Evolutionary conservation across 2,329 filamentous ascomycete genomes (phyloP), one percentile per base, ranked within the genome.

Genomic region (Colletotrichum melonis): DNA sequence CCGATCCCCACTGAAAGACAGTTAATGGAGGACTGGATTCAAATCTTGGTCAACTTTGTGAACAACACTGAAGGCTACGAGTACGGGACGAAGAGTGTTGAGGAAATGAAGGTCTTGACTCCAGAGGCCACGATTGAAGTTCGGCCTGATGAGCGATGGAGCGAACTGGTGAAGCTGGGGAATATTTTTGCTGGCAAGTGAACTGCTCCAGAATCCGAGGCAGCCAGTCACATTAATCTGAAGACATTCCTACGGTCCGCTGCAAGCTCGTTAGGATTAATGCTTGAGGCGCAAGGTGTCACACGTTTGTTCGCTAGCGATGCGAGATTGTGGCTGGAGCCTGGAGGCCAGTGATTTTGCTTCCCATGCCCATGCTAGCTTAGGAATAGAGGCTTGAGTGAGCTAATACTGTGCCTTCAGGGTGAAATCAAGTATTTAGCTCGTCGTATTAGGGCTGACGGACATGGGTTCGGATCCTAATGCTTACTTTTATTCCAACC

Each of bases 21-120:
- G 1, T 67, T 85, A 35, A 83, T 85, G 83, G 72, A 81, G 12
- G 77, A 80, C 14, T 85, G 83, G 83, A 81, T 85, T 5, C 38
- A 76, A 2, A 80, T 81, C 14, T 70, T 86, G 1, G 78, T 81
- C 5, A 81, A 82, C 0, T 84, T 86, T 63, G 82, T 85, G 1
- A 79, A 81, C 12, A 75, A 79, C 9, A 76, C 81, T 24, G 54
- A 75, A 2, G 73, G 54, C 0, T 82, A 80, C 56, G 67, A 75
- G 1, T 82, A 82, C 63, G 83, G 83, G 0, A 85, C 84, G 1
- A 76, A 68, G 5, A 67, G 74, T 0, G 76, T 80, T 4, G 79
- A 83, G 11, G 78, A 85, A 16, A 79, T 83, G 59, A 83, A 82
- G 67, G 79, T 84, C 0, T 78, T 77, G 16, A 84, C 82, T 1